Evolutionary conservation across 805 yeast genomes (phyloP), one percentile per base, ranked within the genome.

Genomic region (Kodamaea lidongshanica): DNA sequence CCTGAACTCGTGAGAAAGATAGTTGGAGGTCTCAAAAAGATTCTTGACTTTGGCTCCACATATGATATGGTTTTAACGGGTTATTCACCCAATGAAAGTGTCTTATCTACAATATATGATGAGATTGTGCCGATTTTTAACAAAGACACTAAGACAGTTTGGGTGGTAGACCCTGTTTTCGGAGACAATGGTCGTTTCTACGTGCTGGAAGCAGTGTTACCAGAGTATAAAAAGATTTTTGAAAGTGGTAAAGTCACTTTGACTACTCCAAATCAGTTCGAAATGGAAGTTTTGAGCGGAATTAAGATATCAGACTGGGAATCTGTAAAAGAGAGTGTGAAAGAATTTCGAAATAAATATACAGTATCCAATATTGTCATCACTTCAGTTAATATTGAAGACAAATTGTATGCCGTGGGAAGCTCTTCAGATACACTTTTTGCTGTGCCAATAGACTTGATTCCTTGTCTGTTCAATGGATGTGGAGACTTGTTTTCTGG

Each of bases 101-200:
- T 74, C 4, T 59, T 86, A 28, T 46, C 56, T 22, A 65, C 67
- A 0, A 67, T 84, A 0, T 67, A 66, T 22, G 48, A 62, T 9
- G 43, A 51, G 25, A 49, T 76, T 3, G 61, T 68, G 19, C 40
- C 36, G 9, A 52, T 58, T 28, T 58, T 57, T 48, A 27, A 10
- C 7, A 9, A 28, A 22, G 42, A 22, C 1, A 34, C 20, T 2
- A 30, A 16, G 20, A 58, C 71, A 0, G 54, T 71, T 11, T 76
- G 89, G 77, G 66, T 88, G 4, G 51, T 89, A 28, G 97, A 89
- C 52, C 97, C 97, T 1, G 92, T 89, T 1, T 58, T 89, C 51
- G 97, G 97, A 8, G 97, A 89, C 49, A 79, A 85, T 44, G 96
- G 95, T 1, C 68, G 63, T 34, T 54, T 87, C 3, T 89, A 89